These are phyloP conservation scores for Buxus sempervirens DNA, from an alignment of 164 flowering plant species.

Conservation along the genomic window DNA sequence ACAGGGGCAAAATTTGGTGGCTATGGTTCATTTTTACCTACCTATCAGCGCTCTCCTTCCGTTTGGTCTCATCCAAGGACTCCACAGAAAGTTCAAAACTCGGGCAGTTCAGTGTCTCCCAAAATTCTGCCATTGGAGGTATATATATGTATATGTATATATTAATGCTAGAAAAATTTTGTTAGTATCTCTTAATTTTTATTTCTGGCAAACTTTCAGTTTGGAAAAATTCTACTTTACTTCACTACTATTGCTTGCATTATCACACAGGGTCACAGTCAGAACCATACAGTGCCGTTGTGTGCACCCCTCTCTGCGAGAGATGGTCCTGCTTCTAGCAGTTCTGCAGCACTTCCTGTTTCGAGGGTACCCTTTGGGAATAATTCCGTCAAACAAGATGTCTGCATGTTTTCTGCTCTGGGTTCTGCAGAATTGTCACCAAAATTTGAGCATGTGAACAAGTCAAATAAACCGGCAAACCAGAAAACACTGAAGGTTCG, in stretches of 20 bases:
- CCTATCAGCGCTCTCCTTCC: constrained; percentile 51
- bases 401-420: constrained; percentile 17
- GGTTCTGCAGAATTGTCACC: constrained; percentile 26
- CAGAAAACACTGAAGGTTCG: constrained; percentile 76
- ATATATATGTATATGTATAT: constrained; percentile 8
- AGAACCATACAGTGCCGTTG: constrained; percentile 26
- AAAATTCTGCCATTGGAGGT: constrained; percentile 47
- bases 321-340: constrained; percentile 27
- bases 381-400: constrained; percentile 28
- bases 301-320: constrained; percentile 22
- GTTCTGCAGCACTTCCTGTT: constrained; percentile 15
- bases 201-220: too few species aligned
- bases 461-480: constrained; percentile 28
- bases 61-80: constrained; percentile 43
- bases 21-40: constrained; percentile 85
- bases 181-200: not conserved
- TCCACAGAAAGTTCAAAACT: constrained; percentile 31
- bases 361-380: constrained; percentile 20
- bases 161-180: constrained; percentile 7
- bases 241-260: constrained; percentile 23
- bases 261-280: constrained; percentile 38
- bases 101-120: constrained; percentile 32
- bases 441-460: constrained; percentile 30
- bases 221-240: constrained; percentile 16
- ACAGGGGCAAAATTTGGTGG: constrained; percentile 82